These are phyloP conservation scores for Juglanconis sp. DNA, from an alignment of 2,329 filamentous ascomycete genomes.

Conservation along the genomic window DNA sequence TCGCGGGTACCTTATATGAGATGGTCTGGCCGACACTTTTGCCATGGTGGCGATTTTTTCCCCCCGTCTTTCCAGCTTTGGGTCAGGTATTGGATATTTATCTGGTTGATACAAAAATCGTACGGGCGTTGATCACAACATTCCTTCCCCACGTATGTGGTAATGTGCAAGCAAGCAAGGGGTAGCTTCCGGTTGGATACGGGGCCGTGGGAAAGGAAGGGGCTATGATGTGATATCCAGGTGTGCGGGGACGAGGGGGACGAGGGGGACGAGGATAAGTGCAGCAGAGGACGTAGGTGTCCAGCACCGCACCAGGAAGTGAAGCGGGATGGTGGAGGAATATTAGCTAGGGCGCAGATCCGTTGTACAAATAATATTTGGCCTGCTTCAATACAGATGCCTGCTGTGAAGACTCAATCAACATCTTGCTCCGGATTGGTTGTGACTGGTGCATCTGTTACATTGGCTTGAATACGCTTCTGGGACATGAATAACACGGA, in stretches of 20 bases:
- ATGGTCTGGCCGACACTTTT: not conserved
- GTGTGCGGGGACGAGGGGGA: not conserved
- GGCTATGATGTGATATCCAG: conserved; percentile 6
- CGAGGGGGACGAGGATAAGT: not conserved
- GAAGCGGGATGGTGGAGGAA: not conserved
- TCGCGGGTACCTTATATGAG: conserved; percentile 11
- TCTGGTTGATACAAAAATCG: conserved; percentile 15
- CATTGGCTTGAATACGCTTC: too few relatives aligned
- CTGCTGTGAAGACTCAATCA: not conserved
- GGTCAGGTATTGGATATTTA: not conserved
- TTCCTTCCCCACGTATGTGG: conserved; percentile 8
- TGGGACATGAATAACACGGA: too few relatives aligned
- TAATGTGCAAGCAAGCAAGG: conserved; percentile 4
- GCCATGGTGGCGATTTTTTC: conserved; percentile 12
- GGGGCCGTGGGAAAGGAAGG: not conserved
- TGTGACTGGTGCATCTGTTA: not conserved
- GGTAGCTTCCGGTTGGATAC: not conserved
- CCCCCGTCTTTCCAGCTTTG: not conserved
- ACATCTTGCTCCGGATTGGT: not conserved
- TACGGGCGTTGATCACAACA: conserved; percentile 5
- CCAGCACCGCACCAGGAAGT: not conserved
- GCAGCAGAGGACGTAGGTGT: not conserved
- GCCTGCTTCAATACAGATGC: not conserved
- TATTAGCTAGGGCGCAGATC: not conserved
- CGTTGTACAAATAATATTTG: conserved; percentile 4